phyloP scores from a whole-genome alignment of 805 yeast species.

The Saccharomycopsis sp. region DNA sequence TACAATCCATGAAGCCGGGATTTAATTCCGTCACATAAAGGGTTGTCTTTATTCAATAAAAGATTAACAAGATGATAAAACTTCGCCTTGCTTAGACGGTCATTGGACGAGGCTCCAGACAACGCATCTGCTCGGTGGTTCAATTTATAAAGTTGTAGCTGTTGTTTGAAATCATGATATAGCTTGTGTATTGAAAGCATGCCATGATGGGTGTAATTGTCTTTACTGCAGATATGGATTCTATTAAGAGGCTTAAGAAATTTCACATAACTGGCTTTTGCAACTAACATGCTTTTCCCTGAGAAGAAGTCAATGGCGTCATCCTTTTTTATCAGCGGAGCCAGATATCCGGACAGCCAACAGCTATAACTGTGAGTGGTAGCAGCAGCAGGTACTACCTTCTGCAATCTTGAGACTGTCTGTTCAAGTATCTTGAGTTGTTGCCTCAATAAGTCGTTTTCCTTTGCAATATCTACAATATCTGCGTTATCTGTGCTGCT shows the following conservation, averaged over 20 bases:
- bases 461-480: no score
- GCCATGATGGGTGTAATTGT: not conserved
- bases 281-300: not conserved
- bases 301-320: conserved; percentile 1
- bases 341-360: not conserved
- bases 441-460: no score
- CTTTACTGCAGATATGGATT: not conserved
- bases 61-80: not conserved
- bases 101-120: conserved; percentile 11
- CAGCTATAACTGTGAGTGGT: no score
- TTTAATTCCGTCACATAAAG: not conserved
- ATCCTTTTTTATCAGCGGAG: not conserved
- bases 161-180: conserved; percentile 9
- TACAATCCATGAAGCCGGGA: not conserved
- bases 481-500: no score
- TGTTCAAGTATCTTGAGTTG: no score
- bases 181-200: not conserved
- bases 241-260: conserved; percentile 9
- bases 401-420: no score
- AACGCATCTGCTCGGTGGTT: not conserved
- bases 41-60: conserved; percentile 1
- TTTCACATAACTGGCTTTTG: conserved; percentile 1
- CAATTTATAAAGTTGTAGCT: conserved; percentile 3
- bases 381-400: no score
- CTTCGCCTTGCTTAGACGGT: conserved; percentile 11